phyloP scores from a whole-genome alignment of 192 early-diverging fungal species.

The Geranomyces michiganensis region DNA sequence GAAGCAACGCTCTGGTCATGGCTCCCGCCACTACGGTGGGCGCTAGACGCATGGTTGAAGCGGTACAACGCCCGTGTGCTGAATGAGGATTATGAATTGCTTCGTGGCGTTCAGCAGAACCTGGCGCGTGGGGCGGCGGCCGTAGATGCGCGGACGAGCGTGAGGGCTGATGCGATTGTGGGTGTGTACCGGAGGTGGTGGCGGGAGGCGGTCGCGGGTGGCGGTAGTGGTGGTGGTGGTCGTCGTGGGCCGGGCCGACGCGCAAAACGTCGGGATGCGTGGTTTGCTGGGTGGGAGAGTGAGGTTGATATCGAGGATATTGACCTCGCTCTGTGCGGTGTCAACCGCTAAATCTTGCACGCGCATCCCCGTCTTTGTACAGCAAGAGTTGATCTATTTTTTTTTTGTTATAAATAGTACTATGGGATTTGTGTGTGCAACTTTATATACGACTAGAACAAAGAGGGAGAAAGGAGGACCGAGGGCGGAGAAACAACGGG shows the following conservation, averaged over 20 bases:
- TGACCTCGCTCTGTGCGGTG: neutral
- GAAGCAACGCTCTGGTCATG: conserved; percentile 9
- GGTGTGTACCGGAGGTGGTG: conserved; percentile 19
- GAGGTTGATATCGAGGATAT: neutral
- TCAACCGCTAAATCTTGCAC: no score
- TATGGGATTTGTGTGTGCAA: no score
- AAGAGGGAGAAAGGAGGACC: no score
- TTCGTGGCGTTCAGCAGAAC: conserved; percentile 18
- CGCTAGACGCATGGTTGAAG: conserved; percentile 6
- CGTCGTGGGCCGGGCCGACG: no score
- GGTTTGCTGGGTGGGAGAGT: neutral
- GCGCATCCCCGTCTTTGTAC: no score
- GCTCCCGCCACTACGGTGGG: conserved; percentile 16
- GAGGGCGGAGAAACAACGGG: no score
- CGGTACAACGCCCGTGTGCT: conserved; percentile 22
- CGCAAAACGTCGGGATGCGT: no score
- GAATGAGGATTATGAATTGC: conserved; percentile 22
- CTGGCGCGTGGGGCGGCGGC: conserved; percentile 13
- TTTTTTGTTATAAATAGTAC: no score
- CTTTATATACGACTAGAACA: no score
- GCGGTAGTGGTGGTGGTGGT: neutral
- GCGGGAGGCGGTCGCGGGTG: conserved; percentile 14
- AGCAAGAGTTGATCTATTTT: no score
- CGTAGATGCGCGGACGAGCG: neutral
- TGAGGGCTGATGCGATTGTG: conserved; percentile 14